Evolutionary conservation across 2,329 filamentous ascomycete species (phyloP), one percentile per base, ranked within the genome.

Genomic region (Fusarium musae): DNA sequence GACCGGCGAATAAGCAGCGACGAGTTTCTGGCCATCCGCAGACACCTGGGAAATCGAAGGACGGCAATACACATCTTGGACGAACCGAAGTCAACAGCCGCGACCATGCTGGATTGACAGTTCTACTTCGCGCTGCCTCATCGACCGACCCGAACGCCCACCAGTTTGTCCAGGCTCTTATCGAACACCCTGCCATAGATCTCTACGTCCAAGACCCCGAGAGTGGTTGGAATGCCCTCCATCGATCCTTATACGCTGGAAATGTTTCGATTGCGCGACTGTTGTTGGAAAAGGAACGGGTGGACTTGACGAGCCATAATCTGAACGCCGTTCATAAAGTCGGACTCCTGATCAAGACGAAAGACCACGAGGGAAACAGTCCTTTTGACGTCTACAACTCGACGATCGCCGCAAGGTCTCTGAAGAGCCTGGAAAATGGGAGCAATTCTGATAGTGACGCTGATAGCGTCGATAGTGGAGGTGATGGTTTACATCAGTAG

Each of bases 161-260:
- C 42, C 88, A 86, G 6, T 98, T 97, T 78, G 94, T 95, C 26
- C 87, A 90, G 70, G 91, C 93, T 16, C 86, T 99, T 40, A 87
- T 98, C 52, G 91, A 95, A 28, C 92, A 97, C 78, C 94, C 95
- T 3, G 87, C 92, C 59, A 89, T 95, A 74, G 96, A 99, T 82
- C 85, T 98, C 13, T 96, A 97, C 78, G 86, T 88, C 5, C 95
- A 97, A 80, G 96, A 99, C 81, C 85, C 87, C 12, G 96, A 99
- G 82, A 98, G 93, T 82, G 96, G 95, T 49, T 99, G 96, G 96
- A 99, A 97, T 69, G 92, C 95, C 42, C 87, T 99, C 43, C 96
- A 99, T 80, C 90, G 96, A 77, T 94, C 95, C 12, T 86, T 98
- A 46, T 98, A 98, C 80, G 91, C 92, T 76, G 96, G 96, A 52